Evolutionary conservation across 345 rosid genomes (phyloP).

Genomic region (Brassica incana): DNA sequence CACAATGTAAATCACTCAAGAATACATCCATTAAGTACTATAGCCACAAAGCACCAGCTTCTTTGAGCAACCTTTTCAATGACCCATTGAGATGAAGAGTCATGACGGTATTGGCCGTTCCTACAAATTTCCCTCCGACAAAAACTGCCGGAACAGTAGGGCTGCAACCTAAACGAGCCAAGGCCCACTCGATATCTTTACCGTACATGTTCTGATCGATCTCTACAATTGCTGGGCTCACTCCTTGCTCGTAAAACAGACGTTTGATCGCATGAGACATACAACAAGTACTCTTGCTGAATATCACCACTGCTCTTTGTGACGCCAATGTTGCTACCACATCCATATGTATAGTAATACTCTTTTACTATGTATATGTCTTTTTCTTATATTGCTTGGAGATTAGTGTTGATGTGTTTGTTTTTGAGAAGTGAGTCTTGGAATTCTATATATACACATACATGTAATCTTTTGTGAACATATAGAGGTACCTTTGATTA

Average conservation of each 20-base stretch:
- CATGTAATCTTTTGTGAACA: constrained; percentile 12
- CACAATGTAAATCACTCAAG: constrained; percentile 3
- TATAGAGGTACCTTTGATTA: constrained; percentile 15
- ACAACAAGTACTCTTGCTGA: constrained; percentile 92
- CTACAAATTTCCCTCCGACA: constrained; percentile 85
- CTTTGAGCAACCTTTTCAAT: constrained; percentile 73
- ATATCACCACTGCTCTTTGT: constrained; percentile 95
- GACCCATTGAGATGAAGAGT: constrained; percentile 89
- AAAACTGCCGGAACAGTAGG: constrained; percentile 83
- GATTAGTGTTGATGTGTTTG: constrained; percentile 30
- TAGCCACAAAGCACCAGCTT: constrained; percentile 90
- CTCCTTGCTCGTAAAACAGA: constrained; percentile 86
- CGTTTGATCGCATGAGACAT: constrained; percentile 92
- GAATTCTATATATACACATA: constrained; percentile 31
- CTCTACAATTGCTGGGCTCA: constrained; percentile 78
- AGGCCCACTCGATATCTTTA: constrained; percentile 78
- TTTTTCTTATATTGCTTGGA: not conserved
- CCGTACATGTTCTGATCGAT: constrained; percentile 71
- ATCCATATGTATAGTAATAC: constrained; percentile 58
- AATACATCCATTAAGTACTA: constrained; percentile 32
- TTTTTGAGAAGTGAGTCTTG: constrained; percentile 26
- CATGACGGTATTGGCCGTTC: constrained; percentile 80
- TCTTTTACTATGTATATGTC: constrained; percentile 5
- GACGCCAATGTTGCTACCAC: constrained; percentile 68
- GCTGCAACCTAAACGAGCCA: constrained; percentile 69